Conservation (phyloP, 352 stramenopile genomes). For the Phytophthora quininea region DNA sequence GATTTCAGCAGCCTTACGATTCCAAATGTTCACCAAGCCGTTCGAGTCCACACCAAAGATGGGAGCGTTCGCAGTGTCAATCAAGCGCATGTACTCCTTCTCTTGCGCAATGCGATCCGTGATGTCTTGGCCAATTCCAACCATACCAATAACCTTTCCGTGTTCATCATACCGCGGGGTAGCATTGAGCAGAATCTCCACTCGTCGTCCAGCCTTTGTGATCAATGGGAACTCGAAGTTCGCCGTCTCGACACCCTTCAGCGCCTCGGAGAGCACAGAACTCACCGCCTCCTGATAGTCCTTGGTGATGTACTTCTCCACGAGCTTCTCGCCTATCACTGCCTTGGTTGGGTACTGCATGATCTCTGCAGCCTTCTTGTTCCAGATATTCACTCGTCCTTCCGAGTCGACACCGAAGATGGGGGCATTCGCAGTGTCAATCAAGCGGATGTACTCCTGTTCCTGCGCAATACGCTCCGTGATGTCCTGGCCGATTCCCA, state of each 20-base stretch:
- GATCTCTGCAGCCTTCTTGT: conserved; percentile 66
- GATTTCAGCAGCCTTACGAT: conserved; percentile 79
- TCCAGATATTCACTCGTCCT: conserved; percentile 72
- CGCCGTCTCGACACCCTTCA: conserved; percentile 57
- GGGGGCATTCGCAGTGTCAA: conserved; percentile 75
- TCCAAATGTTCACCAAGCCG: conserved; percentile 67
- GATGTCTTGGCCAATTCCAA: conserved; percentile 75
- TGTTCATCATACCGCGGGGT: conserved; percentile 55
- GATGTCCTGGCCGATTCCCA: conserved; percentile 82
- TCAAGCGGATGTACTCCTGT: conserved; percentile 67
- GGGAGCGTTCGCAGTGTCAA: conserved; percentile 72
- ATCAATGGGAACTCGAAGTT: conserved; percentile 79
- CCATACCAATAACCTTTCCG: conserved; percentile 55
- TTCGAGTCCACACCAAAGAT: conserved; percentile 75
- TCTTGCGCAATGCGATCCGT: conserved; percentile 66
- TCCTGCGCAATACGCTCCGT: conserved; percentile 64
- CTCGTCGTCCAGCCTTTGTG: conserved; percentile 41
- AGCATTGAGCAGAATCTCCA: conserved; percentile 60
- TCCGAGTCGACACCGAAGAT: conserved; percentile 77
- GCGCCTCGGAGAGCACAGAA: conserved; percentile 58
- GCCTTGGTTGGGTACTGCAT: conserved; percentile 64
- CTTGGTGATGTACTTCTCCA: conserved; percentile 67
- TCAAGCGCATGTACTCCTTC: conserved; percentile 72
- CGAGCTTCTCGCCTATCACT: conserved; percentile 64
- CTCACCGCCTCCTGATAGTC: conserved; percentile 62